Percentiles rank a stretch among this genome's conserved stretches.
Evolutionary conservation across 805 yeast species (phyloP).

Genomic region (Kurtzmaniella fragi): DNA sequence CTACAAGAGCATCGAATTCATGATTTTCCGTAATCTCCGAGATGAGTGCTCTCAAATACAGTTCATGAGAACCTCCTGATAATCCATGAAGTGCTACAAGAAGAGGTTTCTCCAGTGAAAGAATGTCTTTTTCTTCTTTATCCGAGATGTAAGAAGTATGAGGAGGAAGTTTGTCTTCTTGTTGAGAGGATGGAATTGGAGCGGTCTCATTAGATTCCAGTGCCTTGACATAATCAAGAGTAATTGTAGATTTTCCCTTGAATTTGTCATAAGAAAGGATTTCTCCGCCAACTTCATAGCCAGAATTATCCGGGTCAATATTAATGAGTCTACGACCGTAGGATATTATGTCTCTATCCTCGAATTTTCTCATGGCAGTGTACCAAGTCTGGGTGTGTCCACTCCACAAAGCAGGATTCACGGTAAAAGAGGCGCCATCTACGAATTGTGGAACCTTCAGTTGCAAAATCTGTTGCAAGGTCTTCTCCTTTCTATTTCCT

Average conservation of each 20-base stretch:
- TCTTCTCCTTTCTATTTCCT: conserved; percentile 1
- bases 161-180: conserved; percentile 53
- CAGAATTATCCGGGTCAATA: conserved; percentile 17
- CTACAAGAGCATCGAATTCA: conserved; percentile 50
- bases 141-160: conserved; percentile 58
- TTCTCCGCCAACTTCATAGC: conserved; percentile 23
- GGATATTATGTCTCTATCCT: conserved; percentile 34
- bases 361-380: conserved; percentile 40
- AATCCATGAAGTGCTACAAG: conserved; percentile 65
- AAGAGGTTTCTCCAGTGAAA: conserved; percentile 47
- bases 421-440: conserved; percentile 31
- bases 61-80: conserved; percentile 78
- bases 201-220: neutral
- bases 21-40: conserved; percentile 36
- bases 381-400: conserved; percentile 50
- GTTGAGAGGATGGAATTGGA: conserved; percentile 6
- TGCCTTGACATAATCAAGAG: conserved; percentile 44
- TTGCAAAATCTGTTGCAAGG: conserved; percentile 30
- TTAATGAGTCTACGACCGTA: conserved; percentile 41
- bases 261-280: conserved; percentile 33
- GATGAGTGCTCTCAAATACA: conserved; percentile 57
- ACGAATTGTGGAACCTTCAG: conserved; percentile 36
- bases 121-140: conserved; percentile 31
- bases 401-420: conserved; percentile 43
- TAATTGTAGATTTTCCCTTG: conserved; percentile 41